These are phyloP conservation scores for Fusarium subtropicale DNA, from an alignment of 2,329 filamentous ascomycete genomes.

Conservation along the genomic window DNA sequence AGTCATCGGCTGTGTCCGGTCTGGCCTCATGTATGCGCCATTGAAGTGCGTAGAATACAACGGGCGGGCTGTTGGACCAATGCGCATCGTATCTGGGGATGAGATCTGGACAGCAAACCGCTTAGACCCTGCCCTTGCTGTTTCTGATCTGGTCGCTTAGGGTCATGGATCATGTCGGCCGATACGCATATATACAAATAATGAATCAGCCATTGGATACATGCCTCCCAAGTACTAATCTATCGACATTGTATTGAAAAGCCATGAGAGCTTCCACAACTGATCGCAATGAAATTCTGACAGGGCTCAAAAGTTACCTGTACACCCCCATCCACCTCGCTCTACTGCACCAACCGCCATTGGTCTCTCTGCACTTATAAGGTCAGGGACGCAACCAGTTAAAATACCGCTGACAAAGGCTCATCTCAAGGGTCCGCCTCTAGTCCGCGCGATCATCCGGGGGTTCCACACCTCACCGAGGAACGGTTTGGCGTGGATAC, in stretches of 20 bases:
- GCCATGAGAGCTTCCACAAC: conserved; percentile 1
- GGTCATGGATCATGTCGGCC: conserved; percentile 3
- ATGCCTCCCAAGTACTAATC: not conserved
- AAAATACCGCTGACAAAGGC: conserved; percentile 16
- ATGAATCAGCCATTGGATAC: conserved; percentile 5
- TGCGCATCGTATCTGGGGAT: not conserved
- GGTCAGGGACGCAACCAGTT: conserved; percentile 34
- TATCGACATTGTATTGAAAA: not conserved
- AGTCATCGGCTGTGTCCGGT: conserved; percentile 22
- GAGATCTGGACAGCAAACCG: conserved; percentile 9
- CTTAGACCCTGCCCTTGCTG: conserved; percentile 9
- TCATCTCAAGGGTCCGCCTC: conserved; percentile 30
- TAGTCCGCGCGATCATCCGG: conserved; percentile 29
- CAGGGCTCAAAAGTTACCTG: conserved; percentile 11
- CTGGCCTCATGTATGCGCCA: not conserved
- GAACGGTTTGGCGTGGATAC: conserved; percentile 31
- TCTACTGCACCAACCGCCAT: not conserved
- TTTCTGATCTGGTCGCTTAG: conserved; percentile 18
- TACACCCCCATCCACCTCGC: conserved; percentile 23
- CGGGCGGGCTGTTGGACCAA: not conserved
- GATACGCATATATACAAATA: conserved; percentile 5
- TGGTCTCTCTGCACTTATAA: conserved; percentile 28
- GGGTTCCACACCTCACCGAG: conserved; percentile 19
- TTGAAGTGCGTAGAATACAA: not conserved
- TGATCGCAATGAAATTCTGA: conserved; percentile 11